Base-by-base conservation (phyloP, 2,329 filamentous ascomycete species). In the Allantophomopsis cytisporea region DNA sequence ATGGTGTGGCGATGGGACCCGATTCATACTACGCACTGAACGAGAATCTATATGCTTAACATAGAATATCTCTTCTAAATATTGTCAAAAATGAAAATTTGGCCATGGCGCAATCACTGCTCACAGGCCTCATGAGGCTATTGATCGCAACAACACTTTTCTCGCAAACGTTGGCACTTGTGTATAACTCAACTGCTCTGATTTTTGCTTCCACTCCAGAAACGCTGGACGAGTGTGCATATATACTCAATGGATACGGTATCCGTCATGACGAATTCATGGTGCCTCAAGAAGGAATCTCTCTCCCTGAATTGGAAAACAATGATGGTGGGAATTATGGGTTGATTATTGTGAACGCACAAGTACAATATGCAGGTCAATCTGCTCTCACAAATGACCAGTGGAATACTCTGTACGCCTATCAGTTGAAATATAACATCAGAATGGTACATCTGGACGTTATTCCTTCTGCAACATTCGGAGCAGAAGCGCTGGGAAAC, bases 401-500 rank as follows among this genome's bases (percentile, higher is more conserved):
- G 59, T 76, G 69, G 71, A 60, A 65, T 35, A 51, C 63, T 36
- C 53, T 79, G 2, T 74, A 71, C 48, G 60, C 61, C 31, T 79
- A 79, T 49, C 74, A 79, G 54, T 60, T 60, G 1, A 56, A 59
- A 15, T 79, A 73, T 46, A 68, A 71, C 17, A 67, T 73, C 10
- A 63, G 73, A 16, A 70, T 78, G 69, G 70, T 76, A 17, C 68
- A 73, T 39, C 56, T 74, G 15, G 71, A 76, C 50, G 71, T 70
- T 12, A 74, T 65, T 46, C 74, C 74, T 11, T 64, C 63, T 5
- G 55, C 64, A 5, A 60, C 64, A 11, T 69, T 65, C 45, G 70
- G 71, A 48, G 44, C 45, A 12, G 34, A 43, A 15, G 39, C 47
- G 1, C 28, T 51, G 16, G 50, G 48, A 28, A 64, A 67, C 36